Percentiles rank a stretch among this genome's conserved stretches.
Conservation (phyloP, 768 basidiomycete genomes). For the Hypholoma sublateritium region DNA sequence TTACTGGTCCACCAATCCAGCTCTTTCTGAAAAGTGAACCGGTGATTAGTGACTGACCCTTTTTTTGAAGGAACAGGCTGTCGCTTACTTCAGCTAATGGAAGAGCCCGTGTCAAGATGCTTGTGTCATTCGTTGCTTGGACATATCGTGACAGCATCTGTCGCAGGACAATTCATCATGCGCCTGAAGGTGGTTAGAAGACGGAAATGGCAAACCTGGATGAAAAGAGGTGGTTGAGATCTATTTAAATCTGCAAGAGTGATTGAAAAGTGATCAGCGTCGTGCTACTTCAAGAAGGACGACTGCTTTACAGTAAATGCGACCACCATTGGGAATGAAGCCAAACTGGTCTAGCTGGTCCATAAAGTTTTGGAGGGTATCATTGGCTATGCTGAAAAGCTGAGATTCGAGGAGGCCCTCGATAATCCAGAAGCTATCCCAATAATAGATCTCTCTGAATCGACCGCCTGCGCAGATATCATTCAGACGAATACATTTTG, state of each 20-base stretch:
- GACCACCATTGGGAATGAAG: constrained; percentile 93
- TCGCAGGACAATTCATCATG: neutral
- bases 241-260: constrained; percentile 66
- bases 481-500: neutral
- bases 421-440: constrained; percentile 81
- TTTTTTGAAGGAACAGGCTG: neutral
- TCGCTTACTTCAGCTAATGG: constrained; percentile 74
- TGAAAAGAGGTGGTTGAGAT: constrained; percentile 92
- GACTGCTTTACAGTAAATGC: constrained; percentile 69
- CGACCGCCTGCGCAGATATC: constrained; percentile 46
- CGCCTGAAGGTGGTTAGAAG: neutral
- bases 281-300: constrained; percentile 15
- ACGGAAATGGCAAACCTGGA: constrained; percentile 46
- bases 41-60: neutral
- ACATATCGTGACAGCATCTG: constrained; percentile 93
- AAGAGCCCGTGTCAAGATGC: constrained; percentile 79
- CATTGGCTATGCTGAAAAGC: constrained; percentile 70
- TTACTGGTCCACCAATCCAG: constrained; percentile 81
- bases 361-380: constrained; percentile 91
- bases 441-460: constrained; percentile 81
- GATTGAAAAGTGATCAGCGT: neutral
- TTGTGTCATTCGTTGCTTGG: constrained; percentile 62
- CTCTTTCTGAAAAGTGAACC: constrained; percentile 54
- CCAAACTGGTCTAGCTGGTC: constrained; percentile 83
- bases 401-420: constrained; percentile 85